Conservation (phyloP, 1,139 yeast species). For the Pichia sp. region DNA sequence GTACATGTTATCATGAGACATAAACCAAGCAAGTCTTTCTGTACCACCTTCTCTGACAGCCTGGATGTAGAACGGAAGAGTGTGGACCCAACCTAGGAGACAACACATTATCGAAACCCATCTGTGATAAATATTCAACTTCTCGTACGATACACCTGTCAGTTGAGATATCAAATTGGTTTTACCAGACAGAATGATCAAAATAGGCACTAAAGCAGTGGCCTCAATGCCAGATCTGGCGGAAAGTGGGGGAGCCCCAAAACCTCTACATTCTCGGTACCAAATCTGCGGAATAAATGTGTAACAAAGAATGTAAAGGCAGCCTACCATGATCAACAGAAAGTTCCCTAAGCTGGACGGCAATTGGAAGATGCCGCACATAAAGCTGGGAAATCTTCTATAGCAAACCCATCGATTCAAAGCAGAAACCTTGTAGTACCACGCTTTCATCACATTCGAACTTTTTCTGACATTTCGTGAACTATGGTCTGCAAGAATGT, state of each 20-base stretch:
- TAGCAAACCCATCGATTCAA: slow-evolving; percentile 43
- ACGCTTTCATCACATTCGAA: slow-evolving; percentile 12
- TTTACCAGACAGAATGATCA: slow-evolving; percentile 47
- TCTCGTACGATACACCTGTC: slow-evolving; percentile 54
- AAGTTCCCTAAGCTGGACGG: slow-evolving; percentile 47
- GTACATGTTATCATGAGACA: slow-evolving; percentile 15
- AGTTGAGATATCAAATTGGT: slow-evolving; percentile 41
- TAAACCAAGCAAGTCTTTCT: slow-evolving; percentile 12
- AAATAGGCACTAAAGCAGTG: slow-evolving; percentile 45
- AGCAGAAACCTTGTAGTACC: slow-evolving; percentile 26
- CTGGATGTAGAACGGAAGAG: slow-evolving; percentile 47
- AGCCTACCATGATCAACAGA: slow-evolving; percentile 33
- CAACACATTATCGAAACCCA: slow-evolving; percentile 36
- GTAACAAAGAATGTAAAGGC: slow-evolving; percentile 41
- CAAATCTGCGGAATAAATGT: slow-evolving; percentile 45
- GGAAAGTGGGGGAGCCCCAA: slow-evolving; percentile 60
- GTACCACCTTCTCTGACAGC: slow-evolving; percentile 45
- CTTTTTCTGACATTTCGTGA: slow-evolving; percentile 15
- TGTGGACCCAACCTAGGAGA: slow-evolving; percentile 44
- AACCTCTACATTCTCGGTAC: slow-evolving; percentile 49
- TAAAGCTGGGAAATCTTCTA: slow-evolving; percentile 36
- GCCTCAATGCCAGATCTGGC: slow-evolving; percentile 49
- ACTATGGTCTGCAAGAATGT: slow-evolving; percentile 30
- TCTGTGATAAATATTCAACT: slow-evolving; percentile 46
- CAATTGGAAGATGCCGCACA: slow-evolving; percentile 37